These are phyloP conservation scores for Panicum virgatum DNA, from an alignment of 202 grass and related monocot genomes.

Conservation along the genomic window DNA sequence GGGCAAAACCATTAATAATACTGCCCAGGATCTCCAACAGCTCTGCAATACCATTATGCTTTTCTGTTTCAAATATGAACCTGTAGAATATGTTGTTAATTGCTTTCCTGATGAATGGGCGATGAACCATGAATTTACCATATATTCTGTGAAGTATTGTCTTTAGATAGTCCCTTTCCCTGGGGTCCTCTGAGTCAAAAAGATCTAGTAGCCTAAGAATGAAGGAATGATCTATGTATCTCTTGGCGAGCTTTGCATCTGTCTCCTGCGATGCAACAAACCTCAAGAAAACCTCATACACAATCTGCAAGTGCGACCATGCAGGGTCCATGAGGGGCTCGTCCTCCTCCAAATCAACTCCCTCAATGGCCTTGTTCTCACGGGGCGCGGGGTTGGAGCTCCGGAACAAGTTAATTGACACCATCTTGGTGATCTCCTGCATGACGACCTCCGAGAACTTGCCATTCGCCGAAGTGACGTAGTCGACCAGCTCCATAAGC, in stretches of 20 bases:
- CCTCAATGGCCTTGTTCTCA: slow-evolving; percentile 80
- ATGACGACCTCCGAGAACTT: slow-evolving; percentile 74
- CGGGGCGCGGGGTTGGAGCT: slow-evolving; percentile 58
- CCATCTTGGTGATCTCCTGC: slow-evolving; percentile 80
- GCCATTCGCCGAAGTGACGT: slow-evolving; percentile 62
- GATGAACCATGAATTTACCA: slow-evolving; percentile 98
- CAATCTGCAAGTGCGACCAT: slow-evolving; percentile 82
- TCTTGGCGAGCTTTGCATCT: slow-evolving; percentile 84
- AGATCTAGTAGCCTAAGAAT: slow-evolving; percentile 85
- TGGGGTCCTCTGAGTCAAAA: slow-evolving; percentile 88
- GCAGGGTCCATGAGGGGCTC: slow-evolving; percentile 89
- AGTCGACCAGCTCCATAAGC: slow-evolving; percentile 81
- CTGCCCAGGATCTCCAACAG: slow-evolving; percentile 88
- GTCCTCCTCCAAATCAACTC: slow-evolving; percentile 82
- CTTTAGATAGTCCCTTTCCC: slow-evolving; percentile 91
- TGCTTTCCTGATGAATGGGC: slow-evolving; percentile 87
- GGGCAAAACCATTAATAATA: slow-evolving; percentile 91
- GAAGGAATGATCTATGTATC: slow-evolving; percentile 92
- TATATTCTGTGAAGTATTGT: slow-evolving; percentile 91
- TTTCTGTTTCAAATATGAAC: slow-evolving; percentile 90
- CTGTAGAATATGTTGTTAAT: slow-evolving; percentile 98
- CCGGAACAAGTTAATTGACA: slow-evolving; percentile 81
- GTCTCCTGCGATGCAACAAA: slow-evolving; percentile 79
- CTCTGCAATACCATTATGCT: slow-evolving; percentile 85
- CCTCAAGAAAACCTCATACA: slow-evolving; percentile 83